Evolutionary conservation across 1,284 basidiomycete species (phyloP), one percentile per base, ranked within the genome.

Genomic region (Pseudozyma pruni): DNA sequence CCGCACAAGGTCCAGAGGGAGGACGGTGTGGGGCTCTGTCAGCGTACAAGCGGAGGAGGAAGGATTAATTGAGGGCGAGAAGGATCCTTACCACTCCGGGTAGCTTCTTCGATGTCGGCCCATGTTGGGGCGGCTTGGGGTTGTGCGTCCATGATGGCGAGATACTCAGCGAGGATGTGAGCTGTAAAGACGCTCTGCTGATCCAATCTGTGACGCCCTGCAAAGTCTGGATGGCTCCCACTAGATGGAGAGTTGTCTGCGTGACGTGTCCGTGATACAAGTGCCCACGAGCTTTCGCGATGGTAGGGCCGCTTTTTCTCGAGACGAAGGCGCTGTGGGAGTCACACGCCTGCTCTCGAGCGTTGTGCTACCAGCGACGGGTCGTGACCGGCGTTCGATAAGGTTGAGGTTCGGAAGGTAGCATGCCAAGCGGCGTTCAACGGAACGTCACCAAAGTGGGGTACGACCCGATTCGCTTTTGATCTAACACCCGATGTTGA

Each of bases 91-190:
- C 70, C 63, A 50, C 55, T 59, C 16, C 56, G 60, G 8, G 64
- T 72, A 13, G 70, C 70, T 33, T 68, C 63, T 48, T 72, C 63
- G 14, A 72, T 72, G 29, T 72, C 64, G 6, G 63, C 55, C 70
- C 70, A 72, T 9, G 55, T 56, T 11, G 70, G 70, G 37, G 48
- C 58, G 19, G 25, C 7, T 37, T 39, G 32, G 2, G 46, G 16
- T 8, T 41, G 25, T 4, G 45, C 25, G 32, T 41, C 32, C 57
- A 61, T 61, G 14, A 2, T 40, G 51, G 6, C 6, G 16, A 9
- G 13, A 29, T 25, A 41, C 25, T 25, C n/a, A n/a, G 13, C 31
- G 1, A n/a, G 8, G 11, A 8, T 33, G n/a, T 5, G 13, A 7
- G 43, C 13, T 11, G 10, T 6, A 22, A 8, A 39, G 37, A 8